Conservation (phyloP, 2,329 filamentous ascomycete species). For the Ophiobolus disseminans region DNA sequence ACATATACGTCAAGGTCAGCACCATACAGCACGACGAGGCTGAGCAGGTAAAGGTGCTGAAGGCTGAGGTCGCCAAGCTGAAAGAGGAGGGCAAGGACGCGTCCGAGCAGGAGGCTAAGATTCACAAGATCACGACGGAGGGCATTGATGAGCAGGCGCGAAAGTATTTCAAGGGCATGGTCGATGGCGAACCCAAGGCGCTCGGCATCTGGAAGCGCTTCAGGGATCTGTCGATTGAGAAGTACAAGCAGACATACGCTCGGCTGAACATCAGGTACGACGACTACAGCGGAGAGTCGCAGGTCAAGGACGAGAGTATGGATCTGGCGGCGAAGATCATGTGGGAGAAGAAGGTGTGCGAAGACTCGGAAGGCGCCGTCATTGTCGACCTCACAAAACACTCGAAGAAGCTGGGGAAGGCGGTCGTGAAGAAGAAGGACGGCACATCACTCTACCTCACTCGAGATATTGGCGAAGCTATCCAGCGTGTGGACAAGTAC, state of each 20-base stretch:
- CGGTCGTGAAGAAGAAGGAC: conserved; percentile 70
- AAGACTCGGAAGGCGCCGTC: conserved; percentile 70
- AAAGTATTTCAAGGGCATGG: conserved; percentile 73
- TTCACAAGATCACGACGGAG: conserved; percentile 49
- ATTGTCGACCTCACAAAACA: conserved; percentile 75
- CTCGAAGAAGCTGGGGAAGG: conserved; percentile 71
- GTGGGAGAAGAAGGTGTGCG: conserved; percentile 66
- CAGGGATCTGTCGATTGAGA: conserved; percentile 68
- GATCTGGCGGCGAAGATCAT: conserved; percentile 65
- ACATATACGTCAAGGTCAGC: conserved; percentile 81
- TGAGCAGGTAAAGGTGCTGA: conserved; percentile 66
- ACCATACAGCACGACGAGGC: conserved; percentile 69
- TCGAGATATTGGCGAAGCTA: conserved; percentile 71
- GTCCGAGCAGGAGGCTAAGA: conserved; percentile 50
- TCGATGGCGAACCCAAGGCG: conserved; percentile 65
- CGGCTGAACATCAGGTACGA: conserved; percentile 71
- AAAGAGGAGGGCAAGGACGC: conserved; percentile 53
- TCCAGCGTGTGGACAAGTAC: conserved; percentile 68
- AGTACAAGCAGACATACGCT: conserved; percentile 69
- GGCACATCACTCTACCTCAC: conserved; percentile 73
- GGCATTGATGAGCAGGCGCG: conserved; percentile 74
- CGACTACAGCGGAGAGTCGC: conserved; percentile 73
- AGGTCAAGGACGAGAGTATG: conserved; percentile 69
- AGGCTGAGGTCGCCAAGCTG: conserved; percentile 50
- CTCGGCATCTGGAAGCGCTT: conserved; percentile 69